Evolutionary conservation across 225 moss, liverwort and hornwort species (phyloP).

Genomic region (Marchantia polymorpha): DNA sequence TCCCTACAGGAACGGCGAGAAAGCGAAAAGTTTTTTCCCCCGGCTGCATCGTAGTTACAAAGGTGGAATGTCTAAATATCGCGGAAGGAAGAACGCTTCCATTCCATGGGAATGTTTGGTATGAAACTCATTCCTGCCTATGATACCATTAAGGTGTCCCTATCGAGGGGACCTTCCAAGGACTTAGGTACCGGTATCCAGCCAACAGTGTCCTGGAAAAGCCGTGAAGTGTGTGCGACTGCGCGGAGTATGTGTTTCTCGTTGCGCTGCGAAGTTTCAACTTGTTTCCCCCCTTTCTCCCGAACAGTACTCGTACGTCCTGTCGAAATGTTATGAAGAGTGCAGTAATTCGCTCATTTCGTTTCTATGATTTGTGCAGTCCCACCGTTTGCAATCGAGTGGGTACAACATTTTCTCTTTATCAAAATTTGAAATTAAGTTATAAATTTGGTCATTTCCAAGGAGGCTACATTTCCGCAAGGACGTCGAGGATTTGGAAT

Average conservation of each 20-base stretch:
- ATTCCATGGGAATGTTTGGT: slow-evolving; percentile 13
- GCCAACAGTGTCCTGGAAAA: neutral
- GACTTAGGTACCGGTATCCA: neutral
- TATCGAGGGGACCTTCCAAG: slow-evolving; percentile 6
- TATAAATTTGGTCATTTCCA: too few species aligned
- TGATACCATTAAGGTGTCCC: slow-evolving; percentile 4
- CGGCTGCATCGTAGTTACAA: neutral
- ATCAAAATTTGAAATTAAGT: too few species aligned
- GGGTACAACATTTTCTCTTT: too few species aligned
- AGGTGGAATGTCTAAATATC: neutral
- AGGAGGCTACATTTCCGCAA: too few species aligned
- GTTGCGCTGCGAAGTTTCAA: neutral
- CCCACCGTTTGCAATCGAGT: too few species aligned
- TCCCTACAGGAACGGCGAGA: neutral
- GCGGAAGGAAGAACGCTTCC: neutral
- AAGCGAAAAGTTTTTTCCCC: neutral
- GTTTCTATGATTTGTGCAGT: too few species aligned
- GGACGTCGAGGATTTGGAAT: too few species aligned
- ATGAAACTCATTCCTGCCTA: slow-evolving; percentile 2
- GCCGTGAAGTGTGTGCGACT: neutral
- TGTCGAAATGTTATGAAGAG: too few species aligned
- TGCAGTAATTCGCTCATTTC: too few species aligned
- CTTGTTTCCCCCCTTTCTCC: neutral
- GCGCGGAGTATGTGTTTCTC: neutral
- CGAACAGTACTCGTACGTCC: too few species aligned